Conservation (phyloP, 441 rosid species). For the Codiaeum variegatum region DNA sequence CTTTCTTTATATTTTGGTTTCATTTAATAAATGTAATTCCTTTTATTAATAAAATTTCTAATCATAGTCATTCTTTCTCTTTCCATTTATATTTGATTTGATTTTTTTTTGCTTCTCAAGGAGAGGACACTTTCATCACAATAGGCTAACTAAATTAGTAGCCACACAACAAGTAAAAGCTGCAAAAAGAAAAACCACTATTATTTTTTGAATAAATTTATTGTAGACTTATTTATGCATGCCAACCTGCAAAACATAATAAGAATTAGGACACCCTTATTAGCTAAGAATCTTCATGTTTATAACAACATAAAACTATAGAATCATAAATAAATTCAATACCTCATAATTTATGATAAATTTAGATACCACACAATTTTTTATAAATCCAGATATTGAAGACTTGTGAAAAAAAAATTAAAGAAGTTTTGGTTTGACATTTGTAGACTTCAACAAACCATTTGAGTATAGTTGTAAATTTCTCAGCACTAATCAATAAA, state of each 20-base stretch:
- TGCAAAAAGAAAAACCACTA: conserved; percentile 19
- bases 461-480: too few species aligned
- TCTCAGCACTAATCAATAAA: not conserved
- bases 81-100: too few species aligned
- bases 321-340: not conserved
- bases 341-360: not conserved
- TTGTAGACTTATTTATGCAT: conserved; percentile 36
- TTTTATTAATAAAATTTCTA: too few species aligned
- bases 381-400: too few species aligned
- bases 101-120: too few species aligned
- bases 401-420: not conserved
- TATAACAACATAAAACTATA: not conserved
- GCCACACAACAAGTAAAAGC: too few species aligned
- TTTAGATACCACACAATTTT: not conserved
- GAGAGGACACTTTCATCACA: too few species aligned
- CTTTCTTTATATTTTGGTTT: too few species aligned
- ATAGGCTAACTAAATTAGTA: too few species aligned
- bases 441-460: not conserved
- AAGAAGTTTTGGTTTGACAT: not conserved
- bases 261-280: not conserved
- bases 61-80: too few species aligned
- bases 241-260: conserved; percentile 55
- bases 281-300: not conserved
- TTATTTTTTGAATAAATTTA: not conserved
- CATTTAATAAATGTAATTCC: too few species aligned